Evolutionary conservation across 257 asterid species (phyloP).

Genomic region (Echites panduratus): DNA sequence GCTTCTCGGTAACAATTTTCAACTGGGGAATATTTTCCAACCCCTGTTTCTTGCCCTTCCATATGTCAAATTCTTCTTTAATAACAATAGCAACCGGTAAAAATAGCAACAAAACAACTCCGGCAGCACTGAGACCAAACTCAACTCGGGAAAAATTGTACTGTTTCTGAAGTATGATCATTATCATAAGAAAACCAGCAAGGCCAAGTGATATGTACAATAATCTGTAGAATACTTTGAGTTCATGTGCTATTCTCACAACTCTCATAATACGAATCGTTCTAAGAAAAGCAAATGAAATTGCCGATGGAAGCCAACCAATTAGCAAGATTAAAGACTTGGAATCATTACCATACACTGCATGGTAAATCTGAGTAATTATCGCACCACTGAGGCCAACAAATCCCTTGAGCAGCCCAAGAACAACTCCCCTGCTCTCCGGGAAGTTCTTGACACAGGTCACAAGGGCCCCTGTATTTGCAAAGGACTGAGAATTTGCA

Average conservation of each 20-base stretch:
- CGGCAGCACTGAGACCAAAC: conserved; percentile 14
- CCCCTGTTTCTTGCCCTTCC: conserved; percentile 22
- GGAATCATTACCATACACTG: conserved; percentile 26
- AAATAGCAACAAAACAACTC: conserved; percentile 20
- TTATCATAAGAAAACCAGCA: conserved; percentile 35
- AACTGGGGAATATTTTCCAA: conserved; percentile 22
- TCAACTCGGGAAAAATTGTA: conserved; percentile 10
- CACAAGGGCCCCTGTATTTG: conserved; percentile 83
- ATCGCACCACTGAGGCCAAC: conserved; percentile 43
- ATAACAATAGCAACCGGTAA: conserved; percentile 26
- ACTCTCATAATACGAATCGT: conserved; percentile 29
- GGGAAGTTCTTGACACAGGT: conserved; percentile 80
- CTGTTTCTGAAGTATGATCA: conserved; percentile 25
- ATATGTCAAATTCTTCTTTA: conserved; percentile 21
- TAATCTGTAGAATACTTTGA: conserved; percentile 27
- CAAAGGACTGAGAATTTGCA: conserved; percentile 75
- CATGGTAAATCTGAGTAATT: conserved; percentile 27
- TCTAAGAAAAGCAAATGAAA: conserved; percentile 28
- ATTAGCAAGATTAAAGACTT: conserved; percentile 29
- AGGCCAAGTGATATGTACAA: conserved; percentile 32
- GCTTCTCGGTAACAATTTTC: conserved; percentile 26
- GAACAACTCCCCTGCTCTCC: conserved; percentile 37
- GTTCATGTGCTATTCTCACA: conserved; percentile 24
- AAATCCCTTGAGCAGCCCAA: conserved; percentile 38
- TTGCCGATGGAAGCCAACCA: conserved; percentile 34